Base-by-base conservation (phyloP, 2,329 filamentous ascomycete species). In the Simplicillium sp. region DNA sequence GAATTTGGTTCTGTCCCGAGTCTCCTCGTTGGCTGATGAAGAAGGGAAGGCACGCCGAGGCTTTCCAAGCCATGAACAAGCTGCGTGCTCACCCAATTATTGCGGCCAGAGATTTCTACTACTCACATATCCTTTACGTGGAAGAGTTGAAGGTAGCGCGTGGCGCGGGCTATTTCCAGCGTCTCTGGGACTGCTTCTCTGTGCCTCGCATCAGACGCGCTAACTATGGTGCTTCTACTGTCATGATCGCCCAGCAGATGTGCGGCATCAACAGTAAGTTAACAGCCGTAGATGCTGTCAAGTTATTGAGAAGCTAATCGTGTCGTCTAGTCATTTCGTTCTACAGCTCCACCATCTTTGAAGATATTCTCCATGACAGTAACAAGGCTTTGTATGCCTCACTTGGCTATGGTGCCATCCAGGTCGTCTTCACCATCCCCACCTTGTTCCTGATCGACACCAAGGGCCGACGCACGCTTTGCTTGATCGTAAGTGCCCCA, bases 181-280 rank as follows among this genome's bases (percentile, higher is more conserved):
- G 58, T 38, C 29, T 61, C 43, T 53, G 67, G 39, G 73, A 85
- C 51, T 65, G 80, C 3, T 82, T 85, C 54, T 75, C 77, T 16
- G 70, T 85, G 33, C 77, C 82, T 1, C 68, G 82, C 40, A 69
- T 84, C n/a, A 69, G 80, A 31, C 71, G 80, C 29, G 85, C 87
- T 1, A 88, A 80, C 17, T 73, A 83, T 36, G 86, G 84, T 25
- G 83, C 84, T 2, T 83, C 80, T 43, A 80, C 79, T 1, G 84
- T 90, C 48, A 92, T 92, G 85, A 73, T 83, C 53, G 78, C 77
- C 0, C 80, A 84, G 57, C 78, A 83, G 58, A 77, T 81, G 69
- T 80, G 75, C 51, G 49, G 51, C 3, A 52, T 53, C 34, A 53
- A 53, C 43, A 53, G 48, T 50, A 28, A 36, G 48, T 40, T 13